Percentiles rank a stretch among this genome's conserved stretches.
Evolutionary conservation across 2,329 filamentous ascomycete genomes (phyloP).

Genomic region (Botrytis porri): DNA sequence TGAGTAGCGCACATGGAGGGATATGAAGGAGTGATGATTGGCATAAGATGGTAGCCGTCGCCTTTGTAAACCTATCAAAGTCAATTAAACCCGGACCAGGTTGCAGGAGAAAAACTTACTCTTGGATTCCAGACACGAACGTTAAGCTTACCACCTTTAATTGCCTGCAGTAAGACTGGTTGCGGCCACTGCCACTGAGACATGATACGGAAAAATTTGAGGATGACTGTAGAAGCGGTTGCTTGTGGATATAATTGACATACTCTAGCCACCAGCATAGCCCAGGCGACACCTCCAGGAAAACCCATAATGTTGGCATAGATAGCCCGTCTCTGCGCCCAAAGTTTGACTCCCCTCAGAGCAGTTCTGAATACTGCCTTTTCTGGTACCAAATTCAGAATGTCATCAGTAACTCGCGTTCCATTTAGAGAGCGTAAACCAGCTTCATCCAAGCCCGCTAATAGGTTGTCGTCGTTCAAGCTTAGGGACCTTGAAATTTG

Average conservation of each 20-base stretch:
- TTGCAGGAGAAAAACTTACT: constrained; percentile 47
- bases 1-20: constrained; percentile 98
- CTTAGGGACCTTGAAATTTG: constrained; percentile 71
- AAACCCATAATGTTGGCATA: constrained; percentile 97
- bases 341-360: constrained; percentile 88
- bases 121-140: constrained; percentile 94
- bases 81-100: constrained; percentile 29
- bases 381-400: constrained; percentile 84
- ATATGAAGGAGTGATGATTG: constrained; percentile 95
- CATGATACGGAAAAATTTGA: constrained; percentile 93
- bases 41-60: constrained; percentile 89
- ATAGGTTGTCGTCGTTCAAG: constrained; percentile 76
- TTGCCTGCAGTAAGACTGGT: constrained; percentile 85
- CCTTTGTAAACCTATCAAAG: constrained; percentile 25
- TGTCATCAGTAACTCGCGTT: constrained; percentile 90
- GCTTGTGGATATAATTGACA: constrained; percentile 96
- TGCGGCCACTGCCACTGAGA: constrained; percentile 90
- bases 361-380: constrained; percentile 86
- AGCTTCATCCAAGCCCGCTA: constrained; percentile 81
- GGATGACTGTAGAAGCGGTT: constrained; percentile 80
- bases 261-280: constrained; percentile 92
- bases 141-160: constrained; percentile 76
- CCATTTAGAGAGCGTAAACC: constrained; percentile 91
- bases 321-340: constrained; percentile 88
- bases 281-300: constrained; percentile 95